Conservation (phyloP, 495 filamentous ascomycete species). For the Zalerion maritima region DNA sequence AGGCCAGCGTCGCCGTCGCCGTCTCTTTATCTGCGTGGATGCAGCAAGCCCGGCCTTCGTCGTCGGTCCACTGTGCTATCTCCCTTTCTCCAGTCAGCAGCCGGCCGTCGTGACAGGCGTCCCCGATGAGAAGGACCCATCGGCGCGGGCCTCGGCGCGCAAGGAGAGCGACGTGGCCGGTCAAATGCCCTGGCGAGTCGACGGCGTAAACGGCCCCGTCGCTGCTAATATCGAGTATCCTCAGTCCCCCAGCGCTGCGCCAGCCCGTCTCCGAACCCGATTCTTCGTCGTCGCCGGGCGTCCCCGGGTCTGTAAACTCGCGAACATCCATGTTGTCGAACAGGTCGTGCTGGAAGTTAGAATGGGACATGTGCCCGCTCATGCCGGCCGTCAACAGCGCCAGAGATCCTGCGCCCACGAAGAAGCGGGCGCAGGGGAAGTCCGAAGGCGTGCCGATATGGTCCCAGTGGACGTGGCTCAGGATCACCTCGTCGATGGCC, state of each 20-base stretch:
- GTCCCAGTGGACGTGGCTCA: constrained; percentile 39
- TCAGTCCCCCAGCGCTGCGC: too few relatives aligned
- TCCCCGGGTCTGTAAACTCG: constrained; percentile 1
- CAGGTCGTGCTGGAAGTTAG: constrained; percentile 11
- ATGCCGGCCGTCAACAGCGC: constrained; percentile 19
- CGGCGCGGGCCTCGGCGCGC: constrained; percentile 11
- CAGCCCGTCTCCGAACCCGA: constrained; percentile 2
- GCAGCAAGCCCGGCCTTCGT: constrained; percentile 18
- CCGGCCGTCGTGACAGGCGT: constrained; percentile 32
- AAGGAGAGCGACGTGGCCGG: constrained; percentile 34
- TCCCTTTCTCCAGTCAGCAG: constrained; percentile 25
- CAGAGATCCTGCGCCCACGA: constrained; percentile 31
- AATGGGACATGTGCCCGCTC: constrained; percentile 12
- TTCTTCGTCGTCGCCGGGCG: background rate
- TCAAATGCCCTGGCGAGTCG: constrained; percentile 31
- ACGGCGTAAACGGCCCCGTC: constrained; percentile 26
- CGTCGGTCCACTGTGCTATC: constrained; percentile 28
- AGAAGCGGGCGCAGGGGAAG: constrained; percentile 27
- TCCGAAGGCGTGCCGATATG: constrained; percentile 33
- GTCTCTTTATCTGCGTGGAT: constrained; percentile 24
- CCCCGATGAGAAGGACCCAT: constrained; percentile 30
- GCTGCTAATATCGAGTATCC: constrained; percentile 28
- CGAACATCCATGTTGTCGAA: constrained; percentile 18
- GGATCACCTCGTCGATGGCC: constrained; percentile 30
- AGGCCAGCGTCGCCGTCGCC: constrained; percentile 19